A percentile compares a stretch with the other conserved stretches of the same genome.
Evolutionary conservation across 2,329 filamentous ascomycete species (phyloP).

Genomic region (Daldinia eschscholtzii): DNA sequence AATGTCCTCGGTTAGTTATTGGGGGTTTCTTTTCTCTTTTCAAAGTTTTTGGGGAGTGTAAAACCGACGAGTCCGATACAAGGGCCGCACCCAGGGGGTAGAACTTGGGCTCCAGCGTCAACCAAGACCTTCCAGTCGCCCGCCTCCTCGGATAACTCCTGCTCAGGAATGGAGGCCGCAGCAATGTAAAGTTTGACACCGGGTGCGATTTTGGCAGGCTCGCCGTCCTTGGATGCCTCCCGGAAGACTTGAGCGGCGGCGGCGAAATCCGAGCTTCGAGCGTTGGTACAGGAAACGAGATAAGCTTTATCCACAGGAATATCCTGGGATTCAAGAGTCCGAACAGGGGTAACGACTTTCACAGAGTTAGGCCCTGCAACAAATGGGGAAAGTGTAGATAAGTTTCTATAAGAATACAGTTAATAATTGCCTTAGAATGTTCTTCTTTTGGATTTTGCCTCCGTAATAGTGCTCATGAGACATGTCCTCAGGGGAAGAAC

Average conservation of each 20-base stretch:
- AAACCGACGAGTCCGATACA: constrained; percentile 80
- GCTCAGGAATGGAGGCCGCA: constrained; percentile 84
- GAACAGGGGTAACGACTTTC: constrained; percentile 84
- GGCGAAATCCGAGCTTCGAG: constrained; percentile 81
- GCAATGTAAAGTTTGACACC: constrained; percentile 91
- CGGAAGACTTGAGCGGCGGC: constrained; percentile 88
- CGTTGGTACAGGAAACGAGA: constrained; percentile 91
- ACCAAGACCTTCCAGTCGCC: constrained; percentile 89
- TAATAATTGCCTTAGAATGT: too few relatives aligned
- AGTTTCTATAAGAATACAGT: constrained; percentile 58
- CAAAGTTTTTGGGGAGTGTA: too few relatives aligned
- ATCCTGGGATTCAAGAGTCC: constrained; percentile 76
- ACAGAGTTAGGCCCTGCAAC: constrained; percentile 92
- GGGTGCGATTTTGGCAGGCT: constrained; percentile 58
- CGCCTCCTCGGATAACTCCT: constrained; percentile 79
- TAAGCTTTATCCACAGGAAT: constrained; percentile 89
- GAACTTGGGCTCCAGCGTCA: constrained; percentile 79
- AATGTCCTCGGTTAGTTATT: too few relatives aligned
- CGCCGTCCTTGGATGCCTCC: constrained; percentile 70
- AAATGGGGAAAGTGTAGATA: constrained; percentile 86
- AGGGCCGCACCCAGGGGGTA: constrained; percentile 82
- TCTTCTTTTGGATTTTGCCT: too few relatives aligned
- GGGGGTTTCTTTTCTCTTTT: too few relatives aligned
- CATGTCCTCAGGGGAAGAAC: too few relatives aligned
- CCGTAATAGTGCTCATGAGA: too few relatives aligned